Base-by-base conservation (phyloP, 169 alveolate genomes). In the Cryptosporidium sp. region DNA sequence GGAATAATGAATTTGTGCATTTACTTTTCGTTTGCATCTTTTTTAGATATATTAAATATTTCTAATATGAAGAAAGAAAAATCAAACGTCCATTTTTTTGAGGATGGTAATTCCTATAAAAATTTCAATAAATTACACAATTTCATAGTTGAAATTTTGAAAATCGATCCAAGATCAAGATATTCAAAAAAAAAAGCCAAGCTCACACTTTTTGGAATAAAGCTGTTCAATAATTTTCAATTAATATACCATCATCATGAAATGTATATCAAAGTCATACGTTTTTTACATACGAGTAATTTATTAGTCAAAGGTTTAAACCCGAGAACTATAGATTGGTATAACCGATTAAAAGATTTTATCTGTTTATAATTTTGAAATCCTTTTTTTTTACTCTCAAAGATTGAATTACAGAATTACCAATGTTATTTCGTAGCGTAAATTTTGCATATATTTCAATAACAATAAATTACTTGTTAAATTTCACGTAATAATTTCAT, bases 11-110 rank as follows among this genome's bases (percentile, higher is more conserved):
- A 73, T 5, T 21, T 52, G 16, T 48, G 33, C 16, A 69, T 73
- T 33, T 73, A 73, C 48, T 73, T 73, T 73, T 52, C 86, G 1
- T 16, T 73, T 39, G 86, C 86, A 31, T 51, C 86, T 37, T 73
- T 73, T 50, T 37, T 55, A 48, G 85, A 71, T 71, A 51, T 73
- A 29, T 6, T 23, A 23, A 5, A 8, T 26, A n/a, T 73, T 73
- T 35, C 68, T 55, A n/a, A 51, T 29, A 1, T 10, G 10, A 33
- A 50, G 3, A 52, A 21, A 26, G 16, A 4, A 26, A 0, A n/a
- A n/a, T 21, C 67, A 55, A 55, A 55, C 21, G 21, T 55, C 10
- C 67, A 55, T 5, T 55, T 55, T 55, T 55, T 55, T 26, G 67
- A 55, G 26, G 14, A 55, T 26, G 84, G 84, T 9, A 41, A 10